phyloP scores from a whole-genome alignment of 345 rosid genomes.

The Rhizophora apiculata region DNA sequence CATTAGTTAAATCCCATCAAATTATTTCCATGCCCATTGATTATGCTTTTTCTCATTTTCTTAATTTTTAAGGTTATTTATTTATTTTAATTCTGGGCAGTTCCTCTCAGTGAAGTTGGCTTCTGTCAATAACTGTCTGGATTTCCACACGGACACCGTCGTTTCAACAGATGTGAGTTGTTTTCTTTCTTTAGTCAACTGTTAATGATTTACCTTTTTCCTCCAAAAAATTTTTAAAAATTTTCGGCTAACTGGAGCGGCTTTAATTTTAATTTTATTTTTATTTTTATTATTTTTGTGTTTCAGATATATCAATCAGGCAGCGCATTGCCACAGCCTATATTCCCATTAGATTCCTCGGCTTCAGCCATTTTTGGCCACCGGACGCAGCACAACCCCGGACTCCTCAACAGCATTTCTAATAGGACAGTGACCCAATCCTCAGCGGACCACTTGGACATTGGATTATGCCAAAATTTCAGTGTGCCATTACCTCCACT shows the following conservation, averaged over 20 bases:
- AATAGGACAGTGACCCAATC: constrained; percentile 40
- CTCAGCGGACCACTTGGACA: constrained; percentile 42
- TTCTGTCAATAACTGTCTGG: constrained; percentile 72
- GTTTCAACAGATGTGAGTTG: constrained; percentile 69
- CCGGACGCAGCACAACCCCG: constrained; percentile 35
- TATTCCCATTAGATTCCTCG: constrained; percentile 53
- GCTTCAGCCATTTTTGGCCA: constrained; percentile 44
- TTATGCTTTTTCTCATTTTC: not conserved
- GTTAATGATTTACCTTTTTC: not conserved
- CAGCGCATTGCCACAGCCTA: constrained; percentile 42
- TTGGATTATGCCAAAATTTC: constrained; percentile 34
- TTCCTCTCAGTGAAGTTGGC: constrained; percentile 89
- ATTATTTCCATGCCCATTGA: constrained; percentile 1
- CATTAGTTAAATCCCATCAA: not conserved
- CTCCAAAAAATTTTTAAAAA: not conserved
- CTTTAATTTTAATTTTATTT: too few species aligned
- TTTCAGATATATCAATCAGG: constrained; percentile 49
- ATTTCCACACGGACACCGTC: constrained; percentile 54
- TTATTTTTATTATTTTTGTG: not conserved
- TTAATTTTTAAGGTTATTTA: not conserved
- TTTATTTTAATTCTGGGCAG: constrained; percentile 33
- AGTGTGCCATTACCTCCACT: constrained; percentile 45
- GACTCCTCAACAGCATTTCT: constrained; percentile 28
- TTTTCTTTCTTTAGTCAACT: constrained; percentile 5
- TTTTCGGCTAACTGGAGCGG: not conserved